These are phyloP conservation scores for button mushroom (Agaricus bisporus) DNA, from an alignment of 768 basidiomycete genomes.

Conservation along the genomic window DNA sequence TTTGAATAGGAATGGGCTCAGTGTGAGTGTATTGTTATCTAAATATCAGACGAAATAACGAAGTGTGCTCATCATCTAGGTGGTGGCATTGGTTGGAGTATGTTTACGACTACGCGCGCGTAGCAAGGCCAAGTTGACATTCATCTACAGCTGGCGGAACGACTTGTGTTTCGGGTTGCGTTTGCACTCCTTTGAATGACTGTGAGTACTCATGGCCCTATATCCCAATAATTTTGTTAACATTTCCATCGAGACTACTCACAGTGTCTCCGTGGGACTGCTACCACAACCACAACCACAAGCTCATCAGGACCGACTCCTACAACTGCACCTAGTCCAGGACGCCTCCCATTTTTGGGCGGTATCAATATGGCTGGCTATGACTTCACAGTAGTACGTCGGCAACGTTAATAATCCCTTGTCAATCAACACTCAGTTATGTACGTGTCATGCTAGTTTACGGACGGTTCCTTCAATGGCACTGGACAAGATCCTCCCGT, in stretches of 20 bases:
- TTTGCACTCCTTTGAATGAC: constrained; percentile 25
- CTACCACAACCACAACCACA: constrained; percentile 13
- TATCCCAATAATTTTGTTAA: neutral
- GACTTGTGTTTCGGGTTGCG: constrained; percentile 29
- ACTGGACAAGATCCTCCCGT: constrained; percentile 30
- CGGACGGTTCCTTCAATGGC: constrained; percentile 41
- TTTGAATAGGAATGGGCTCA: constrained; percentile 4
- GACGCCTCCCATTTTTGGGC: constrained; percentile 30
- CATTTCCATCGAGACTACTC: constrained; percentile 22
- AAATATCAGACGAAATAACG: neutral
- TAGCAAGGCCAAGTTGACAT: neutral
- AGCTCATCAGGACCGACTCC: constrained; percentile 15
- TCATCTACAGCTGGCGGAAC: constrained; percentile 22
- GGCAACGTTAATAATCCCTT: neutral
- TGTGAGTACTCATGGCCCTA: constrained; percentile 17
- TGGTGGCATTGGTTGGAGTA: constrained; percentile 7
- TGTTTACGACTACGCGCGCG: neutral
- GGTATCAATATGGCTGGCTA: constrained; percentile 47
- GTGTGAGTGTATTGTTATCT: neutral
- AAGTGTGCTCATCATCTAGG: neutral
- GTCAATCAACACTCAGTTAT: neutral
- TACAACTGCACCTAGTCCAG: constrained; percentile 13
- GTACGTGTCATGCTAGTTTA: constrained; percentile 11
- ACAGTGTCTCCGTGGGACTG: constrained; percentile 28
- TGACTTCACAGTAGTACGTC: constrained; percentile 37